These are phyloP conservation scores for Dentipellis sp. DNA, from an alignment of 768 basidiomycete species.

Conservation along the genomic window DNA sequence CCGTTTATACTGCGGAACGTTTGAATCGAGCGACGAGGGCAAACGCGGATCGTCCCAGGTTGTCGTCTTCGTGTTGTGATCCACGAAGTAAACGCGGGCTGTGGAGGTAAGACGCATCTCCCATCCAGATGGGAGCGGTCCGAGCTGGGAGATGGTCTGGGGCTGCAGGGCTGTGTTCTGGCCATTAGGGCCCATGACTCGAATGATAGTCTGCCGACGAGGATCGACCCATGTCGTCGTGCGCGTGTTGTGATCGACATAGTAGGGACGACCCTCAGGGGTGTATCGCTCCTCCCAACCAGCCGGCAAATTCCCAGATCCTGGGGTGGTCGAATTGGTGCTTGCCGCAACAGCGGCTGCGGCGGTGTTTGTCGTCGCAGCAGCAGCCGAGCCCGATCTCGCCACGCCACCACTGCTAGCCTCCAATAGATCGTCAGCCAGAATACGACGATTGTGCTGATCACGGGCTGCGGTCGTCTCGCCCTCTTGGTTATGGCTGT, in stretches of 20 bases:
- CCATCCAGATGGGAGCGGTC: slow-evolving; percentile 96
- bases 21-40: slow-evolving; percentile 90
- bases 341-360: slow-evolving; percentile 42
- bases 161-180: slow-evolving; percentile 84
- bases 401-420: slow-evolving; percentile 33
- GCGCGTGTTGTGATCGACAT: slow-evolving; percentile 98
- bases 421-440: slow-evolving; percentile 83
- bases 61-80: slow-evolving; percentile 99
- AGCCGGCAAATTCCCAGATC: slow-evolving; percentile 81
- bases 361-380: slow-evolving; percentile 25
- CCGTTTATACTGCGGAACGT: slow-evolving; percentile 99
- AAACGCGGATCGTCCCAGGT: slow-evolving; percentile 99
- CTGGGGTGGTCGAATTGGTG: slow-evolving; percentile 52
- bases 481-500: slow-evolving; percentile 58
- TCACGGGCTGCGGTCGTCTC: slow-evolving; percentile 83
- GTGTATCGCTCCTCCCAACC: slow-evolving; percentile 99
- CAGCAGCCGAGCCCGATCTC: slow-evolving; percentile 18
- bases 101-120: slow-evolving; percentile 99
- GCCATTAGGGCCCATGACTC: slow-evolving; percentile 92
- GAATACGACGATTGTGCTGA: slow-evolving; percentile 75
- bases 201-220: slow-evolving; percentile 90
- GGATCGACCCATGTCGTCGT: slow-evolving; percentile 99
- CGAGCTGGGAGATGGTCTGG: slow-evolving; percentile 93
- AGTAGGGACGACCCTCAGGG: slow-evolving; percentile 96
- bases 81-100: slow-evolving; percentile 98